Evolutionary conservation across 441 rosid species (phyloP), one percentile per base, ranked within the genome.

Genomic region (Euphorbia schlechtendalii): DNA sequence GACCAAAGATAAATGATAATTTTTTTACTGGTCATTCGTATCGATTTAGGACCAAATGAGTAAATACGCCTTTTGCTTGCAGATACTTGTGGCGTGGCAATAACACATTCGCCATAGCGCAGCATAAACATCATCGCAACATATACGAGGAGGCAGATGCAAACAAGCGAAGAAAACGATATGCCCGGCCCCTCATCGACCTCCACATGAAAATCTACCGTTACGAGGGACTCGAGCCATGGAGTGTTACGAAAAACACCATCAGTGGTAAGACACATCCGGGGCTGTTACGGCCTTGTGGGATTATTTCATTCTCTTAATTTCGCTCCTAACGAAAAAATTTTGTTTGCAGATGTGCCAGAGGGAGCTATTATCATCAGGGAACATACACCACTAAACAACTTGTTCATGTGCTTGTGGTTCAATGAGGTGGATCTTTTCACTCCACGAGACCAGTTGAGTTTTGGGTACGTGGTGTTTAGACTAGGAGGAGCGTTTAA

Each of bases 131-230:
- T 76, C 96, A 87, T 71, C 83, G 70, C 61, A 85, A 77, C 63
- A 82, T 91, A 76, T 90, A 91, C 17, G 99, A 94, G 78, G 97
- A 91, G 80, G 97, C 99, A 52, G 98, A 91, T 80, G 90, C 96
- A 68, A 90, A 90, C 77, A 94, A 91, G 79, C 80, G 96, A 61
- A 87, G 96, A 76, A 94, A 89, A 78, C 85, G 92, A 63, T 87
- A 90, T 62, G 97, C 99, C 57, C 83, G 96, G 41, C 98, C 96
- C 66, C 89, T 94, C 43, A 87, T 94, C 69, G 96, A 89, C 82
- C 90, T 84, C 63, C 97, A 91, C 24, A 85, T 94, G 97, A 94
- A 87, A 76, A 89, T 94, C 67, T 94, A 94, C 72, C 69, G 75
- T 41, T 82, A 78, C 1, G 96, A 91, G 76, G 98, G 99, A 56